A percentile compares a stretch with the other conserved stretches of the same genome.
phyloP scores from a whole-genome alignment of 805 yeast genomes.

The Candida mattraensis region DNA sequence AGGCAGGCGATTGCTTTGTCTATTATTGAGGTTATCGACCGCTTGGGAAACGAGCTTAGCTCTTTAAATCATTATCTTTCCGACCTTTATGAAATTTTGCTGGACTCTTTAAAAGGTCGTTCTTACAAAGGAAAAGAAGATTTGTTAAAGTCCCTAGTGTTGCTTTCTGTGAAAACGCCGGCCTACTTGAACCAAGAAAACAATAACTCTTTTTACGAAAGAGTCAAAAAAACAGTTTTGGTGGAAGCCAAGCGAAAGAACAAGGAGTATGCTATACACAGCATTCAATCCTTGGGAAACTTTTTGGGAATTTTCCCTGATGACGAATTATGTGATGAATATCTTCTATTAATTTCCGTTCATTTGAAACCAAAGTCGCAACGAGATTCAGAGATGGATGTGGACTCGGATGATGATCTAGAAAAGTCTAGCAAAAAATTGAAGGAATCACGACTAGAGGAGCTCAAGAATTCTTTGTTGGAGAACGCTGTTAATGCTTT shows the following conservation, averaged over 20 bases:
- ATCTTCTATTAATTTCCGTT: constrained; percentile 34
- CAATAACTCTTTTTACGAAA: constrained; percentile 34
- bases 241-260: constrained; percentile 70
- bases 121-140: constrained; percentile 88
- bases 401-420: constrained; percentile 36
- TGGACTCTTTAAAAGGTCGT: constrained; percentile 69
- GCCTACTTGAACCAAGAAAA: constrained; percentile 30
- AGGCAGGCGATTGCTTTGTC: constrained; percentile 72
- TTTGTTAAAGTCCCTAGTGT: constrained; percentile 67
- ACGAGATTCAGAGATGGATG: constrained; percentile 38
- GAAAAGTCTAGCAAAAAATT: constrained; percentile 18
- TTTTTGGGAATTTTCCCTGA: constrained; percentile 37
- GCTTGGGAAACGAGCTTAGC: constrained; percentile 35
- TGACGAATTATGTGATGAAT: constrained; percentile 37
- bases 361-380: constrained; percentile 24
- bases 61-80: constrained; percentile 20
- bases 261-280: constrained; percentile 57
- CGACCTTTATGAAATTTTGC: constrained; percentile 50
- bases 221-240: constrained; percentile 44
- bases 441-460: constrained; percentile 21
- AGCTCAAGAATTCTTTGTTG: constrained; percentile 14
- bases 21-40: constrained; percentile 56
- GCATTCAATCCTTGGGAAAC: constrained; percentile 52
- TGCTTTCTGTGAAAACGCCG: constrained; percentile 49
- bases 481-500: constrained; percentile 26